Base-by-base conservation (phyloP, 495 filamentous ascomycete species). In the Pseudomonodictys pantanalensis region DNA sequence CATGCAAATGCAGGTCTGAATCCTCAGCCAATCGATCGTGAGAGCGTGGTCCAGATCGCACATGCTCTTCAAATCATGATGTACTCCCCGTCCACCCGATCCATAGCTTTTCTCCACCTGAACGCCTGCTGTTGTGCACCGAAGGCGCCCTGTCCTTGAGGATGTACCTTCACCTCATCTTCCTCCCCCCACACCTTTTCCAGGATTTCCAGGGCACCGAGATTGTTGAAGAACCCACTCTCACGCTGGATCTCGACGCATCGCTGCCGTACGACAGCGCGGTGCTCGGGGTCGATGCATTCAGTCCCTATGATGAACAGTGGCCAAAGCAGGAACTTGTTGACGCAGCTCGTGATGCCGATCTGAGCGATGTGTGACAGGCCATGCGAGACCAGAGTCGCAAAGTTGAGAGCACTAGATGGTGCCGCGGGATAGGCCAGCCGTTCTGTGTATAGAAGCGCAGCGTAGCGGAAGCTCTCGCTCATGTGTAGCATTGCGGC, bases 301-400 rank as follows among this genome's bases (percentile, higher is more conserved):
- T 96, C 92, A 22, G 89, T 90, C 26, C 92, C 92, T 0, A 85
- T 86, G 47, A 97, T 87, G 69, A 96, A 96, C 9, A 97, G 79
- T 8, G 92, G 92, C 92, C 92, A 97, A 1, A 97, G 83, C 23
- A 97, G 76, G 66, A 93, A 96, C 68, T 95, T 92, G 71, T 93
- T 89, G 44, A 82, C 79, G 58, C 72, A 76, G 62, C 77, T 79
- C 45, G 78, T 78, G 1, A 85, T 81, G 58, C 88, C 82, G 22
- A 96, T 85, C 48, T 84, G 83, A 12, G 84, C 83, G 33, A 95
- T 86, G 71, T 93, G 91, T 70, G 85, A 87, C 48, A 96, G 79
- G 9, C 92, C 86, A 52, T 87, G 83, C 54, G 81, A 82, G 35
- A 96, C 90, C 2, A 95, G 82, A 50, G 84, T 85, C 68, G 92